Evolutionary conservation across 352 stramenopile species (phyloP).

Genomic region (Stephanocyclus meneghinianus): DNA sequence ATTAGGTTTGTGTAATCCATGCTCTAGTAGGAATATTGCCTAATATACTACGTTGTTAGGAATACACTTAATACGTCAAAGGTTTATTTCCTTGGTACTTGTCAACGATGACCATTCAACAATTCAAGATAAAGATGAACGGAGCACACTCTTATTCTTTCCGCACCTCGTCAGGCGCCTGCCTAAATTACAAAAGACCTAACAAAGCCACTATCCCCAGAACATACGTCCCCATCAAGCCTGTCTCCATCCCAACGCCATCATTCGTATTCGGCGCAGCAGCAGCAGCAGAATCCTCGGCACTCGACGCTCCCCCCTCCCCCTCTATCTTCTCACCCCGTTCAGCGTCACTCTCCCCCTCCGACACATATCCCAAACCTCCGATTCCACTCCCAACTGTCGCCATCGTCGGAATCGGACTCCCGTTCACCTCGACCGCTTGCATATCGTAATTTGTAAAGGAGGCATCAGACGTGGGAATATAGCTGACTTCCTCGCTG

Average conservation of each 20-base stretch:
- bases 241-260: not conserved
- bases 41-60: too few species aligned
- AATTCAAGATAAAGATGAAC: too few species aligned
- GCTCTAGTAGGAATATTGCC: too few species aligned
- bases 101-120: too few species aligned
- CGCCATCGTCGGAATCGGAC: not conserved
- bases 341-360: not conserved
- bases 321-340: too few species aligned
- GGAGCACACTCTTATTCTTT: too few species aligned
- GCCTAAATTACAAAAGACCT: not conserved
- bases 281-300: not conserved
- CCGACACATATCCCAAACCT: not conserved
- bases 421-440: not conserved
- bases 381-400: not conserved
- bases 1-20: too few species aligned
- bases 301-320: not conserved
- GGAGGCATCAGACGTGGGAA: not conserved
- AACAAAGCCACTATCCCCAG: not conserved
- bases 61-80: too few species aligned
- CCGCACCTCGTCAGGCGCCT: too few species aligned
- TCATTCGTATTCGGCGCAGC: not conserved
- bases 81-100: too few species aligned
- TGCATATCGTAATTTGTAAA: constrained; percentile 16
- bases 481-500: not conserved
- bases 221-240: not conserved